Percentiles rank a stretch among this genome's conserved stretches.
Conservation (phyloP, 108 stramenopile species). For the Nitzschia sp. region DNA sequence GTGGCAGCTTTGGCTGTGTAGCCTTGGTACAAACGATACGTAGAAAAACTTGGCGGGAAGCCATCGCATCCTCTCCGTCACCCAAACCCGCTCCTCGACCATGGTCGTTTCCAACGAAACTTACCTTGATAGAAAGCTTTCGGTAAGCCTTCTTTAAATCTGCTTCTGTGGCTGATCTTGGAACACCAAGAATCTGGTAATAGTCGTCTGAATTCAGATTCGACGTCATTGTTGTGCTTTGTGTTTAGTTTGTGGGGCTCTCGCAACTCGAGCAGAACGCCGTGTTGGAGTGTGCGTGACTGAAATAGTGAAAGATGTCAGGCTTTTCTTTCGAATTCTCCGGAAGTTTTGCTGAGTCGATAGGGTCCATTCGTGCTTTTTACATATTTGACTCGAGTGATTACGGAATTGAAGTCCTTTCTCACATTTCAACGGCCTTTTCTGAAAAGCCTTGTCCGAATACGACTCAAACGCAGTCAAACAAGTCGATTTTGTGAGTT, state of each 20-base stretch:
- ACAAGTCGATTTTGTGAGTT: no score
- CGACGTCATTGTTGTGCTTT: constrained; percentile 54
- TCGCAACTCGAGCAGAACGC: no score
- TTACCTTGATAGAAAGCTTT: constrained; percentile 85
- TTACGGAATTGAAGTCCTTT: no score
- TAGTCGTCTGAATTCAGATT: constrained; percentile 84
- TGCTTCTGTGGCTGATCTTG: constrained; percentile 70
- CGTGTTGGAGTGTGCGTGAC: no score
- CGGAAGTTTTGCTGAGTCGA: background rate
- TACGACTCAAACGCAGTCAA: no score
- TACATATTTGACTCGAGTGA: no score
- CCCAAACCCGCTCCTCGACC: background rate
- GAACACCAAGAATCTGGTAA: constrained; percentile 83
- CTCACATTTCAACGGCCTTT: no score
- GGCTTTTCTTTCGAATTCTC: background rate
- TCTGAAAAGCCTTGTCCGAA: no score
- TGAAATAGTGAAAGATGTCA: no score
- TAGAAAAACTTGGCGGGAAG: background rate
- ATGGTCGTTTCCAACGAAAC: constrained; percentile 19
- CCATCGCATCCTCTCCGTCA: no score
- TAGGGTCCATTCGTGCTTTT: background rate
- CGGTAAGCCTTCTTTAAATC: constrained; percentile 83
- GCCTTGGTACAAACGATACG: constrained; percentile 1
- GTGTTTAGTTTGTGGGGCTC: constrained; percentile 9
- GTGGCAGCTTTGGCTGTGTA: background rate